These are phyloP conservation scores for Penicillium rolfsii DNA, from an alignment of 2,329 filamentous ascomycete genomes.

Conservation along the genomic window DNA sequence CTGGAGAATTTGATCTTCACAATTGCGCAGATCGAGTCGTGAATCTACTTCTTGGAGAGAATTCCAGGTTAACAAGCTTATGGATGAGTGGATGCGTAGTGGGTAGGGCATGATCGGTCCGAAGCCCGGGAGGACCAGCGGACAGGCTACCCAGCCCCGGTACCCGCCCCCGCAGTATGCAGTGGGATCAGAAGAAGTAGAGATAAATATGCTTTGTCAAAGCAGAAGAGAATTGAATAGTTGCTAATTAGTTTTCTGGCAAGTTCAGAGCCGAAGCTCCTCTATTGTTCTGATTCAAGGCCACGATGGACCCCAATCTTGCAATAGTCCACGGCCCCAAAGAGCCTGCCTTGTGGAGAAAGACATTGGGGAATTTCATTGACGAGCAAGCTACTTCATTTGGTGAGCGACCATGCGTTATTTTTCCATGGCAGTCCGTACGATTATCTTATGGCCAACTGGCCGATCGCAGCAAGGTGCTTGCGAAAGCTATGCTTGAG, in stretches of 20 bases:
- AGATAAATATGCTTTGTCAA: not conserved
- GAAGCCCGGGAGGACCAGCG: slow-evolving; percentile 15
- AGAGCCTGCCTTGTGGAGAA: slow-evolving; percentile 26
- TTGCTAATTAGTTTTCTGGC: not conserved
- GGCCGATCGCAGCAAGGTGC: slow-evolving; percentile 19
- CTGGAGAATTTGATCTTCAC: not conserved
- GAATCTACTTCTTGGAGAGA: not conserved
- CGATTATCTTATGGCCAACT: slow-evolving; percentile 29
- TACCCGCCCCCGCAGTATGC: not conserved
- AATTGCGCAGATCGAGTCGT: not conserved
- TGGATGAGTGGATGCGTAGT: not conserved
- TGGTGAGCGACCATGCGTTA: slow-evolving; percentile 12
- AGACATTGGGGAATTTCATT: slow-evolving; percentile 26
- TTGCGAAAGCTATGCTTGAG: slow-evolving; percentile 63
- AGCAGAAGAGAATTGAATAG: too few species aligned
- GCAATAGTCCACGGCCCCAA: slow-evolving; percentile 27
- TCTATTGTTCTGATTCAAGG: not conserved
- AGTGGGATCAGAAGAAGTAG: not conserved
- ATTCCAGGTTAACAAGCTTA: not conserved
- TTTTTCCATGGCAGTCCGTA: slow-evolving; percentile 29
- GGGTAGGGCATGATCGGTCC: slow-evolving; percentile 16
- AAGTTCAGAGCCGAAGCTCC: not conserved
- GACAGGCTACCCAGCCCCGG: not conserved
- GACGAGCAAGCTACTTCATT: slow-evolving; percentile 25
- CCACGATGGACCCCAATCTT: slow-evolving; percentile 11